phyloP scores from a whole-genome alignment of 2,329 filamentous ascomycete species.

The Ophiostoma ulmi region DNA sequence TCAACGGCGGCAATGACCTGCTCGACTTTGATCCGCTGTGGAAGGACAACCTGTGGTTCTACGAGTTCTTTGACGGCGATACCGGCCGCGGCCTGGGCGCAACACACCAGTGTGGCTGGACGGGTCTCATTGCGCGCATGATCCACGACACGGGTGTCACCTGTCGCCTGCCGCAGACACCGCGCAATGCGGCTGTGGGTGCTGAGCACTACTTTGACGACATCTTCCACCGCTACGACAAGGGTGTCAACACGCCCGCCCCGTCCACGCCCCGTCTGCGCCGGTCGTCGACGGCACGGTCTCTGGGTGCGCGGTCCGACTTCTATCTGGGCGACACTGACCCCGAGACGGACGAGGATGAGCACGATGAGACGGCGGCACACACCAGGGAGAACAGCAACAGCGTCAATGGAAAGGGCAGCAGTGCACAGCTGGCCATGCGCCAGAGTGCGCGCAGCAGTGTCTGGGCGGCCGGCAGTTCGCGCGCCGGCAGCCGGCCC shows the following conservation, averaged over 20 bases:
- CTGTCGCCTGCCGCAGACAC: conserved; percentile 88
- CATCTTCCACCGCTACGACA: conserved; percentile 57
- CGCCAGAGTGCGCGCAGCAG: conserved; percentile 1
- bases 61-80: conserved; percentile 96
- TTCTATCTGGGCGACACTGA: conserved; percentile 39
- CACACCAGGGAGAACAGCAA: conserved; percentile 40
- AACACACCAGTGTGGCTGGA: conserved; percentile 95
- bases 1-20: conserved; percentile 78
- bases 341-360: conserved; percentile 38
- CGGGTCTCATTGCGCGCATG: conserved; percentile 89
- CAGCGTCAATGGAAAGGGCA: conserved; percentile 32
- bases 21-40: conserved; percentile 90
- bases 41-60: conserved; percentile 92
- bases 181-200: conserved; percentile 74
- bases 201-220: conserved; percentile 97
- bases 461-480: not conserved
- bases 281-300: conserved; percentile 75
- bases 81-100: conserved; percentile 82
- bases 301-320: conserved; percentile 78
- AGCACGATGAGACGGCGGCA: conserved; percentile 31
- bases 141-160: conserved; percentile 94
- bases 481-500: not conserved
- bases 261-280: conserved; percentile 44
- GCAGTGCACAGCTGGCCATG: not conserved
- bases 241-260: conserved; percentile 15